Evolutionary conservation across 2,329 filamentous ascomycete genomes (phyloP), one percentile per base, ranked within the genome.

Genomic region (Ophiostoma sp.): DNA sequence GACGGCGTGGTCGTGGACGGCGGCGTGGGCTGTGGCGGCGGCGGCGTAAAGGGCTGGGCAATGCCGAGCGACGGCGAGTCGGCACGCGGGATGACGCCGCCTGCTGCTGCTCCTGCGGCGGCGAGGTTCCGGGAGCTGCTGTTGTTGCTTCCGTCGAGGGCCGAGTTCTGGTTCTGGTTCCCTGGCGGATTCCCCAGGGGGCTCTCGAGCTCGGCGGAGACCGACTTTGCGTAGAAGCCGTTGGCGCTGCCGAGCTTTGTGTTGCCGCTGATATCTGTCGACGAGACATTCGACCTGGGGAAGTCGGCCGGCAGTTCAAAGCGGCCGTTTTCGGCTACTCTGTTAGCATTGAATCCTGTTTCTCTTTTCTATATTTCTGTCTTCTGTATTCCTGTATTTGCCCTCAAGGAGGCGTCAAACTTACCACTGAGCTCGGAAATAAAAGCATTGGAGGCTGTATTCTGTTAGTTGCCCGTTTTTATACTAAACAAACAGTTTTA

Each of bases 241-340:
- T 39, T n/a, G 62, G 35, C 62, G 10, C 62, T 65, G 62, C 62
- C 62, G 52, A 54, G 54, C 20, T 33, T 54, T 33, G 41, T 64
- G 48, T 48, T n/a, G 35, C 48, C 66, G 64, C 74, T 75, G 23
- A 54, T 67, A 52, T 31, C 39, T 15, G 41, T 79, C 15, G 79
- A 73, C 7, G 79, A 79, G 0, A 41, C 20, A 11, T 39, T 35
- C 23, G 66, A 67, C 20, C 7, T 48, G 15, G 79, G 77, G 20
- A 82, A 76, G 1, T 80, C 82, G 70, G 81, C 81, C 23, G 81
- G 79, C 2, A 87, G 79, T 72, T 87, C 85, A 20, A 76, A 77
- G 0, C 74, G 79, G 0, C 78, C 17, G 76, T 0, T 83, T 83
- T 84, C 83, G 81, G 69, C 23, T 66, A 68, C 1, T 68, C 70